Evolutionary conservation across 1,139 yeast genomes (phyloP), one percentile per base, ranked within the genome.

Genomic region (Blastobotrys capitulatus): DNA sequence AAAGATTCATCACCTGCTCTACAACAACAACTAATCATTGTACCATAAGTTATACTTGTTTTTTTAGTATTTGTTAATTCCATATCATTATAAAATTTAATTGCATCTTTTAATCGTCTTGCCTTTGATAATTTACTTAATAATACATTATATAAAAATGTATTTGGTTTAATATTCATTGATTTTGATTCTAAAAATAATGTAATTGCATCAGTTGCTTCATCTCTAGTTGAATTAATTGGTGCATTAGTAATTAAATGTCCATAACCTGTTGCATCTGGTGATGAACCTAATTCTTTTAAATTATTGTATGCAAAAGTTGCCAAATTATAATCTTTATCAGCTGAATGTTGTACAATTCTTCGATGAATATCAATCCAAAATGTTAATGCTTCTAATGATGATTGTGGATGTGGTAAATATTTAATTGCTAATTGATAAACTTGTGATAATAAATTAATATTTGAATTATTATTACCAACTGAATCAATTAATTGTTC

Each of bases 11-110:
- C 65, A 12, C 68, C 72, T 12, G 69, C 67, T 2, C 71, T 62
- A 45, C 72, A 66, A 44, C 70, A 65, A 9, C 73, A 72, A 44
- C 65, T 61, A 47, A 72, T 68, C 65, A 72, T 65, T 13, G 71
- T 66, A 16, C 74, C 75, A 50, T 68, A 71, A 1, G 75, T 70
- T 26, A 68, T 63, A 32, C 62, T 61, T 18, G 58, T 58, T 49
- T 64, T 62, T 42, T 55, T 55, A 46, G 67, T 57, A 10, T 60
- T 60, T n/a, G 53, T 50, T 13, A 39, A 48, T 4, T 58, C 63
- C 73, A 71, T 71, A 44, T 67, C 69, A 6, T 59, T 52, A 47
- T 66, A 66, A 36, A 63, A 47, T 12, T 47, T 45, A 43, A 63
- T 48, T 6, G 71, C 71, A 44, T 69, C 72, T 15, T 58, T 56